These are phyloP conservation scores for Conoideocrella luteorostrata DNA, from an alignment of 2,329 filamentous ascomycete genomes.

Conservation along the genomic window DNA sequence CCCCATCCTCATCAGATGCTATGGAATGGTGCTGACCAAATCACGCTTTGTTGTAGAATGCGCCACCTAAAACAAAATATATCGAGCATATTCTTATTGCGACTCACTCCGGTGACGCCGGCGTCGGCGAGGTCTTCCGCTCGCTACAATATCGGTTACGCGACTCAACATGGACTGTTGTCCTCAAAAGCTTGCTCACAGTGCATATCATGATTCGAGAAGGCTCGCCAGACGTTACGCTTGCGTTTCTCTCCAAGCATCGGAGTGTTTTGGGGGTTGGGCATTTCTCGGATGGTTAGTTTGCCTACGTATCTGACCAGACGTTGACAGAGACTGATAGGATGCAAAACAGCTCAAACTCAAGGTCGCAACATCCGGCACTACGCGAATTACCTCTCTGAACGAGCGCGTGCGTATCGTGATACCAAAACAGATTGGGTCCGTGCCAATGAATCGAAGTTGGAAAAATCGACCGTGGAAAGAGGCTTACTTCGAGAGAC, in stretches of 20 bases:
- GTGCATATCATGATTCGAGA: slow-evolving; percentile 97
- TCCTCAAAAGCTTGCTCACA: slow-evolving; percentile 95
- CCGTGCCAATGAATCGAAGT: slow-evolving; percentile 68
- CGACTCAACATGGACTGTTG: slow-evolving; percentile 99
- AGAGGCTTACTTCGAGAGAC: slow-evolving; percentile 91
- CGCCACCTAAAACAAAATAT: slow-evolving; percentile 97
- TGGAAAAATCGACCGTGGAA: slow-evolving; percentile 82
- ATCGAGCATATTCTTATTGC: slow-evolving; percentile 96
- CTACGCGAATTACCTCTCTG: slow-evolving; percentile 80
- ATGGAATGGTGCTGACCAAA: not conserved
- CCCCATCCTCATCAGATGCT: not conserved
- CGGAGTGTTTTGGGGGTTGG: slow-evolving; percentile 81
- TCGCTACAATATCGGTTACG: slow-evolving; percentile 81
- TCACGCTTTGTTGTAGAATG: slow-evolving; percentile 54
- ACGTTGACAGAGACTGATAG: too few species aligned
- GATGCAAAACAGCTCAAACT: slow-evolving; percentile 82
- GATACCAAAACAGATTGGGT: slow-evolving; percentile 90
- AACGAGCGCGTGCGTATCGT: slow-evolving; percentile 74
- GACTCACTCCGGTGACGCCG: slow-evolving; percentile 89
- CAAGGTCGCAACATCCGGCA: slow-evolving; percentile 92
- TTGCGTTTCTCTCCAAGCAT: slow-evolving; percentile 76
- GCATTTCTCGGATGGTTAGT: slow-evolving; percentile 83
- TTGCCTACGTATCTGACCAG: not conserved
- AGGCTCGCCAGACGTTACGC: slow-evolving; percentile 80
- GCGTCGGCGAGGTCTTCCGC: slow-evolving; percentile 92